phyloP scores from a whole-genome alignment of 306 rosid species.

The Medicago lupulina region DNA sequence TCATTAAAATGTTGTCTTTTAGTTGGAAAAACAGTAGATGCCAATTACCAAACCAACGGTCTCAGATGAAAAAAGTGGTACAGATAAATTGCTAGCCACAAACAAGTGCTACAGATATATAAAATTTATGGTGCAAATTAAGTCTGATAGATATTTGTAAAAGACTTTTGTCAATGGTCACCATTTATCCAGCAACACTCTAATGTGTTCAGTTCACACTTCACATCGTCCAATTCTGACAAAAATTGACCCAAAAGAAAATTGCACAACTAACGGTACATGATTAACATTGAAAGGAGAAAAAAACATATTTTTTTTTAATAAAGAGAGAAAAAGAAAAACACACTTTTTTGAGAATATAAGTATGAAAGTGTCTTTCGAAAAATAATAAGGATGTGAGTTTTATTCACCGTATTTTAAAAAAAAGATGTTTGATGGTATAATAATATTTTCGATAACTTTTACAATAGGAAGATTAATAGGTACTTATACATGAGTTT shows the following conservation, averaged over 20 bases:
- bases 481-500: too few relatives aligned
- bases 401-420: too few relatives aligned
- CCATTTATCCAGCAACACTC: background rate
- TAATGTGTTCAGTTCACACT: slow-evolving; percentile 20
- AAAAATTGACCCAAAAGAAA: background rate
- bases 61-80: background rate
- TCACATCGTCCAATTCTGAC: background rate
- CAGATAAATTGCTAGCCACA: too few relatives aligned
- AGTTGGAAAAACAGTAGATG: background rate
- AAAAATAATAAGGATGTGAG: too few relatives aligned
- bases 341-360: background rate
- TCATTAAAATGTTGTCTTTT: background rate
- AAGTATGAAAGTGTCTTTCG: too few relatives aligned
- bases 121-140: background rate
- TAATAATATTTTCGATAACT: too few relatives aligned
- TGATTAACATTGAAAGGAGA: background rate
- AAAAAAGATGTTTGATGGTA: too few relatives aligned
- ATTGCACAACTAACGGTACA: background rate
- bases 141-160: background rate
- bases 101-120: too few relatives aligned
- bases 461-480: too few relatives aligned
- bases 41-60: background rate
- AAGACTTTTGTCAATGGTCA: background rate
- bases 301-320: too few relatives aligned
- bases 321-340: too few relatives aligned